A percentile compares a stretch with the other conserved stretches of the same genome.
Conservation (phyloP, 768 basidiomycete genomes). For the Antrodiella citrinella region DNA sequence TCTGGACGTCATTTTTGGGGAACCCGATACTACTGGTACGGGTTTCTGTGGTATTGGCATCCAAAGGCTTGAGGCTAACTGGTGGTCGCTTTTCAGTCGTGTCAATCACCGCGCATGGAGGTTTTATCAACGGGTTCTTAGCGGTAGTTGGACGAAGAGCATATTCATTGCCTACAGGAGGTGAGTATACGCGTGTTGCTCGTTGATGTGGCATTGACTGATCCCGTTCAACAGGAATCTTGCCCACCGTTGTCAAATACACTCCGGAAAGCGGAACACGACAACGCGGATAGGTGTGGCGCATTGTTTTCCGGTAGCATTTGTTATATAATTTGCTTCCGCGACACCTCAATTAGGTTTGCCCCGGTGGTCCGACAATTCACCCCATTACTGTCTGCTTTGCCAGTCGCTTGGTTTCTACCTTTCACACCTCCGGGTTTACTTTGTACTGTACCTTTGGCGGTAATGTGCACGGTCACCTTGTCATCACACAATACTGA, state of each 20-base stretch:
- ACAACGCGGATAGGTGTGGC: too few relatives aligned
- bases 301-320: too few relatives aligned
- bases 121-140: constrained; percentile 51
- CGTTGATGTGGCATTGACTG: not conserved
- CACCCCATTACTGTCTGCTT: too few relatives aligned
- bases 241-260: not conserved
- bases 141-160: constrained; percentile 34
- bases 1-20: constrained; percentile 47
- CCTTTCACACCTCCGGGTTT: too few relatives aligned
- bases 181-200: constrained; percentile 25
- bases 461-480: too few relatives aligned
- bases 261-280: too few relatives aligned
- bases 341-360: too few relatives aligned
- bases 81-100: constrained; percentile 35
- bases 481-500: too few relatives aligned
- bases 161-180: constrained; percentile 54
- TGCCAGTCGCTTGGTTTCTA: too few relatives aligned
- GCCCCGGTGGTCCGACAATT: too few relatives aligned
- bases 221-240: not conserved
- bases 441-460: too few relatives aligned
- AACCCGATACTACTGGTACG: constrained; percentile 40
- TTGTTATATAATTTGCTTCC: too few relatives aligned
- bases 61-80: not conserved
- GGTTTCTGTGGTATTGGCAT: not conserved
- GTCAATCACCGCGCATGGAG: constrained; percentile 60